Evolutionary conservation across 495 filamentous ascomycete genomes (phyloP).

Genomic region (Choiromyces venosus): DNA sequence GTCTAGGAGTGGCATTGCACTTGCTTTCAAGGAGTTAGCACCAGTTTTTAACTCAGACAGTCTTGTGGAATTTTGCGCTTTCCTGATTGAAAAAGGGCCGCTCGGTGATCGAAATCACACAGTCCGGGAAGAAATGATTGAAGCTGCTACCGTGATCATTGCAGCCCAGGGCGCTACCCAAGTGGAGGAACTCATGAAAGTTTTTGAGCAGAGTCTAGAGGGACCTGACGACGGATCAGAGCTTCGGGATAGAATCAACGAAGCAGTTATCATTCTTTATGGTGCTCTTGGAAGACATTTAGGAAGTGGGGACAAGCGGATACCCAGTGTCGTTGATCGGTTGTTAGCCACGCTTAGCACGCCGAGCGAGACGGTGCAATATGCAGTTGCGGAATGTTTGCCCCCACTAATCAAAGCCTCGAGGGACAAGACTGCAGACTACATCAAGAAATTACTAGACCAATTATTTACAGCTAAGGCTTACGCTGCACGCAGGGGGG

Average conservation of each 20-base stretch:
- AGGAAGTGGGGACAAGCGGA: constrained; percentile 69
- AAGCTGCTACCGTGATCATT: constrained; percentile 77
- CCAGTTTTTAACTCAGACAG: constrained; percentile 59
- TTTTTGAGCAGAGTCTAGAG: constrained; percentile 78
- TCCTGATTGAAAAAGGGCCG: constrained; percentile 77
- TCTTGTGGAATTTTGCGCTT: constrained; percentile 70
- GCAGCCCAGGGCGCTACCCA: constrained; percentile 68
- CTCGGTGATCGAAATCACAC: constrained; percentile 68
- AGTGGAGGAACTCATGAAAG: constrained; percentile 85
- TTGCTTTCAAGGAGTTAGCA: constrained; percentile 77
- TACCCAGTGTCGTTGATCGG: constrained; percentile 77
- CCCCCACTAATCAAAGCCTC: constrained; percentile 80
- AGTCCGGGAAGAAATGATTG: constrained; percentile 87
- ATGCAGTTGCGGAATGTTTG: constrained; percentile 87
- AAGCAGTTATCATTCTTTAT: constrained; percentile 95
- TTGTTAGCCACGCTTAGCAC: constrained; percentile 81
- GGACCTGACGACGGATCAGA: constrained; percentile 71
- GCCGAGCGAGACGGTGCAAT: constrained; percentile 95
- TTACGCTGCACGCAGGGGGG: constrained; percentile 84
- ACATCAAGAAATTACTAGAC: constrained; percentile 73
- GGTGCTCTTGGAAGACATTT: constrained; percentile 87
- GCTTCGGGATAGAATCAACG: constrained; percentile 78
- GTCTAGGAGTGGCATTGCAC: constrained; percentile 74
- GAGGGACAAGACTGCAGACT: constrained; percentile 66
- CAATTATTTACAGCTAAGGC: constrained; percentile 75